phyloP scores from a whole-genome alignment of 208 protist genomes.

The Acanthamoeba royreba region DNA sequence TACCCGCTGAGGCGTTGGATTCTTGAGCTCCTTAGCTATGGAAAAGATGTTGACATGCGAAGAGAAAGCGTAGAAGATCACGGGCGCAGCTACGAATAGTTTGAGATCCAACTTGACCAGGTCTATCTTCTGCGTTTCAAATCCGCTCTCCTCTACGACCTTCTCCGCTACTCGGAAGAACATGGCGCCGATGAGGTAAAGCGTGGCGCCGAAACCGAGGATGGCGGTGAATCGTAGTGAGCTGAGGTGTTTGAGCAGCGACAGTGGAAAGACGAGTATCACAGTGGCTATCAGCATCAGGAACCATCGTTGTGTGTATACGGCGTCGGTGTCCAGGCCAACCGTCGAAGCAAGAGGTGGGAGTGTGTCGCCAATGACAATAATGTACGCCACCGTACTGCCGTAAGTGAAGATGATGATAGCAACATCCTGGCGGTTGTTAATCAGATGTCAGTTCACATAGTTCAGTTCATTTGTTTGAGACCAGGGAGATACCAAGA shows the following conservation, averaged over 20 bases:
- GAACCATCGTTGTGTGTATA: background rate
- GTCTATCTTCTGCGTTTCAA: background rate
- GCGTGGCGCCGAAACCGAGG: background rate
- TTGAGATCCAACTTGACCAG: background rate
- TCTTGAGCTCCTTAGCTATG: background rate
- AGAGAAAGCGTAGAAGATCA: background rate
- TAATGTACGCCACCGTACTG: background rate
- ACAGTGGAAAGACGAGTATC: background rate
- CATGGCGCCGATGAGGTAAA: slow-evolving; percentile 7
- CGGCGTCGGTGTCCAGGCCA: background rate
- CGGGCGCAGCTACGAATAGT: background rate
- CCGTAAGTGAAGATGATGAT: background rate
- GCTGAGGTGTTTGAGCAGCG: background rate
- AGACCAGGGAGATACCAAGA: too few relatives aligned
- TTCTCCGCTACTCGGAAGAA: background rate
- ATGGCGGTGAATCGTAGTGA: background rate
- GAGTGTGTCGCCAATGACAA: background rate
- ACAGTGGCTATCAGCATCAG: background rate
- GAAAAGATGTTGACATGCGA: slow-evolving; percentile 34
- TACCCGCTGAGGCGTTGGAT: background rate
- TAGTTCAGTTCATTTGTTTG: background rate
- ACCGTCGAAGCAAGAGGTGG: background rate
- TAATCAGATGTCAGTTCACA: background rate
- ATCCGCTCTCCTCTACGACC: background rate
- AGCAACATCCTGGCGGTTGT: background rate